Evolutionary conservation across 768 basidiomycete species (phyloP).

Genomic region (Panaeolus cyanescens): DNA sequence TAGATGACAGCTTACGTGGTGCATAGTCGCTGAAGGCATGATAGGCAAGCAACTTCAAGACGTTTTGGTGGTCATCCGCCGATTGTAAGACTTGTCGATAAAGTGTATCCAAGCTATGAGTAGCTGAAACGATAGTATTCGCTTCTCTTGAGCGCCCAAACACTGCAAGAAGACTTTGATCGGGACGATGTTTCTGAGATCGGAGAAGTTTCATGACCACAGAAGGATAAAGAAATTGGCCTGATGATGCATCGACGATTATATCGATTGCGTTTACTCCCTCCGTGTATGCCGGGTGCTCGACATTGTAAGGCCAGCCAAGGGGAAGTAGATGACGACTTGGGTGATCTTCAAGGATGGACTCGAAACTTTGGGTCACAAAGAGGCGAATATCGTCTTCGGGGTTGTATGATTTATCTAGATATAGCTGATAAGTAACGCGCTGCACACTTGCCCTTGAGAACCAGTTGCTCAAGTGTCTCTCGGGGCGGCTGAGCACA

Average conservation of each 20-base stretch:
- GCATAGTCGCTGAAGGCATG: not conserved
- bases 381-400: not conserved
- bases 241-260: not conserved
- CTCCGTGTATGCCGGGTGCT: not conserved
- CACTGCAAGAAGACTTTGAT: constrained; percentile 6
- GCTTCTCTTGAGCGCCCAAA: not conserved
- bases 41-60: not conserved
- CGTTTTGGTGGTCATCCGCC: not conserved
- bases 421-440: constrained; percentile 1
- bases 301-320: not conserved
- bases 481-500: constrained; percentile 28
- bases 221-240: not conserved
- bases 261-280: not conserved
- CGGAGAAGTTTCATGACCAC: not conserved
- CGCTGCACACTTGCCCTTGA: not conserved
- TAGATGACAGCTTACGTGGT: not conserved
- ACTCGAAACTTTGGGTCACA: not conserved
- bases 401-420: constrained; percentile 14
- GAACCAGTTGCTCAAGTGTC: constrained; percentile 17
- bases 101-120: not conserved
- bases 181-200: not conserved
- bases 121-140: not conserved
- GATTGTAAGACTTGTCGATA: not conserved
- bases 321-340: not conserved
- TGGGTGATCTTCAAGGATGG: not conserved